Evolutionary conservation across 352 stramenopile species (phyloP).

Genomic region (Pythium graminicola): DNA sequence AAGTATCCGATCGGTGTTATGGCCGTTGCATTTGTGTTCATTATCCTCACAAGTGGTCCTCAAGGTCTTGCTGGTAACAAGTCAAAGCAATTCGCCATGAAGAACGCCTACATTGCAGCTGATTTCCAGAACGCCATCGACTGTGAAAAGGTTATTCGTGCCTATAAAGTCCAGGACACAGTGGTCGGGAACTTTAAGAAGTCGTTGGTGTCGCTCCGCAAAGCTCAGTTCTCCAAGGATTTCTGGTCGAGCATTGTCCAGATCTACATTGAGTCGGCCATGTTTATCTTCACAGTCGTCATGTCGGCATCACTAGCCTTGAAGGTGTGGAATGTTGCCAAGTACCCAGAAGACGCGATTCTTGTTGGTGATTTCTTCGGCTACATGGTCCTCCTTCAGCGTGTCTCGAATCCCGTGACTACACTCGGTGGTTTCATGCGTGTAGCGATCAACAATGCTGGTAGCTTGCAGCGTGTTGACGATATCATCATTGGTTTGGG

Average conservation of each 20-base stretch:
- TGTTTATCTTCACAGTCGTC: slow-evolving; percentile 87
- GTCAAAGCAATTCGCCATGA: slow-evolving; percentile 81
- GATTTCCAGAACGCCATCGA: slow-evolving; percentile 84
- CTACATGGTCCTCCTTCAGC: slow-evolving; percentile 69
- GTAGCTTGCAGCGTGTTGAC: not conserved
- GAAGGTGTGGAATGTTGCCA: slow-evolving; percentile 61
- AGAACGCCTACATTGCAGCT: slow-evolving; percentile 82
- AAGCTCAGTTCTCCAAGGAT: slow-evolving; percentile 85
- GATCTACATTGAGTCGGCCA: slow-evolving; percentile 87
- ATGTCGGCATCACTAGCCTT: slow-evolving; percentile 79
- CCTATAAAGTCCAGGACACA: slow-evolving; percentile 76
- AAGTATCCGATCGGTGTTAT: slow-evolving; percentile 80
- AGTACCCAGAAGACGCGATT: slow-evolving; percentile 37
- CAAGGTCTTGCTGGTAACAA: slow-evolving; percentile 77
- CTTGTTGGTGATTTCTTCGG: slow-evolving; percentile 77
- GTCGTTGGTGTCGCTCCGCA: slow-evolving; percentile 51
- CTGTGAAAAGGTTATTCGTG: slow-evolving; percentile 84
- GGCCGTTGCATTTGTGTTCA: slow-evolving; percentile 73
- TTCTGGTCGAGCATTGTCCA: slow-evolving; percentile 88
- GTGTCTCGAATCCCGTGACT: slow-evolving; percentile 78
- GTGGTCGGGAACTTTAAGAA: slow-evolving; percentile 67
- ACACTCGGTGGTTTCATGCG: slow-evolving; percentile 85
- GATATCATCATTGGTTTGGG: not conserved
- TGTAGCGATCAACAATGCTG: slow-evolving; percentile 52
- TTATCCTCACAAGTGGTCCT: slow-evolving; percentile 76